phyloP scores from a whole-genome alignment of 805 yeast genomes.

The Wickerhamomyces mucosus region DNA sequence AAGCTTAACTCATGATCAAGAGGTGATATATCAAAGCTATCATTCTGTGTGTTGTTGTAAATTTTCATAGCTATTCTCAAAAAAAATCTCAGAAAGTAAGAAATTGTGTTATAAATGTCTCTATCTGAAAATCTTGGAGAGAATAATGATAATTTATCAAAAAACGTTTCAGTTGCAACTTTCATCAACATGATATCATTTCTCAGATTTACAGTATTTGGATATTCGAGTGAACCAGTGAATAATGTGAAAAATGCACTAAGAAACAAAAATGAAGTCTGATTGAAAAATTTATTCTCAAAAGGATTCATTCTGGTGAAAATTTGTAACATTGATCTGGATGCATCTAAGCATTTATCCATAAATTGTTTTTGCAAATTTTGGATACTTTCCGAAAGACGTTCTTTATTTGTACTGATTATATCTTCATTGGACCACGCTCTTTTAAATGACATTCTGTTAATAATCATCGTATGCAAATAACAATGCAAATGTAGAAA shows the following conservation, averaged over 20 bases:
- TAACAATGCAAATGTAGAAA: constrained; percentile 14
- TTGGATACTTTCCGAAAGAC: too few relatives aligned
- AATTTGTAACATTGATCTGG: constrained; percentile 11
- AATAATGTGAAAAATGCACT: constrained; percentile 19
- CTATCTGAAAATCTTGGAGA: constrained; percentile 4
- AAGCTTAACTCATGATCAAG: constrained; percentile 7
- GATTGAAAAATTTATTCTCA: constrained; percentile 8
- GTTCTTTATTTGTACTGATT: constrained; percentile 2
- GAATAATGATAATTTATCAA: constrained; percentile 2
- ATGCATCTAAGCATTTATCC: constrained; percentile 12
- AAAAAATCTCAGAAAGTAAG: constrained; percentile 12
- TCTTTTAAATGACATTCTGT: constrained; percentile 19
- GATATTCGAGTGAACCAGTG: constrained; percentile 16
- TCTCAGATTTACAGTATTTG: constrained; percentile 6
- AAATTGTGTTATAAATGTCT: constrained; percentile 5
- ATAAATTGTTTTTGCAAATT: constrained; percentile 11
- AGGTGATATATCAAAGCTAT: constrained; percentile 3
- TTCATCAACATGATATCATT: constrained; percentile 11
- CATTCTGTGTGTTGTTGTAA: constrained; percentile 7
- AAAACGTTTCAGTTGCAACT: constrained; percentile 3
- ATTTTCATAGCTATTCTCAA: constrained; percentile 14
- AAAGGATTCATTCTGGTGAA: constrained; percentile 2
- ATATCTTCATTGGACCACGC: constrained; percentile 13
- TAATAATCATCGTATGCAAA: constrained; percentile 13
- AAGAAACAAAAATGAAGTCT: constrained; percentile 11